Base-by-base conservation (phyloP, 345 rosid species). In the Stellera chamaejasme region DNA sequence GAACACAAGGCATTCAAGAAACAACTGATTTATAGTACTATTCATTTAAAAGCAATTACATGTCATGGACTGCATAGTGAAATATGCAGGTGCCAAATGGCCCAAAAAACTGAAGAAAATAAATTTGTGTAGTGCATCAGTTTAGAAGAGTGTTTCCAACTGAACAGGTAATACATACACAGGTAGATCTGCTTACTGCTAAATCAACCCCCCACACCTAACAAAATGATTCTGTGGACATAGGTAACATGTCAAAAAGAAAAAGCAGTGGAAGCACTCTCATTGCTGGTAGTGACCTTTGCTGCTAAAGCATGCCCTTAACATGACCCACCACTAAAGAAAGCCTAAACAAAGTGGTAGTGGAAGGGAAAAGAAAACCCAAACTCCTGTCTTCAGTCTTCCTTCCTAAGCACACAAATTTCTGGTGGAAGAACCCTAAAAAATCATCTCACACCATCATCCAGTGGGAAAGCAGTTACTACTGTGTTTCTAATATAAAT, bases 361-460 rank as follows among this genome's bases (percentile, higher is more conserved):
- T 32, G 0, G 3, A 32, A 32, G 39, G 23, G 39, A 32, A 32
- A 32, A 32, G 39, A 32, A 32, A 51, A 66, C 56, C 27, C 54
- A 42, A 43, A 23, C 23, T 19, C 23, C 23, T 19, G 23, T 32
- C 39, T 32, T 32, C 39, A 32, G 9, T 32, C 39, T 32, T 32
- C 39, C 45, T 46, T 16, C 61, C 51, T 44, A 19, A 36, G 14
- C 44, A 60, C 48, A 25, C 27, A 45, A 50, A 25, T 43, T 45
- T 52, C 48, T 75, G 84, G 80, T 82, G 86, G 80, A 79, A 77
- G 81, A 81, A 78, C 58, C 65, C 48, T 41, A 77, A 78, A 84
- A 88, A 59, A 27, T 76, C 75, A 75, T 74, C 86, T 79, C 82
- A 76, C 88, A 75, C 84, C 88, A 76, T 69, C 14, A 54, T 60